Base-by-base conservation (phyloP, 352 stramenopile genomes). In the Pythium angustatum region DNA sequence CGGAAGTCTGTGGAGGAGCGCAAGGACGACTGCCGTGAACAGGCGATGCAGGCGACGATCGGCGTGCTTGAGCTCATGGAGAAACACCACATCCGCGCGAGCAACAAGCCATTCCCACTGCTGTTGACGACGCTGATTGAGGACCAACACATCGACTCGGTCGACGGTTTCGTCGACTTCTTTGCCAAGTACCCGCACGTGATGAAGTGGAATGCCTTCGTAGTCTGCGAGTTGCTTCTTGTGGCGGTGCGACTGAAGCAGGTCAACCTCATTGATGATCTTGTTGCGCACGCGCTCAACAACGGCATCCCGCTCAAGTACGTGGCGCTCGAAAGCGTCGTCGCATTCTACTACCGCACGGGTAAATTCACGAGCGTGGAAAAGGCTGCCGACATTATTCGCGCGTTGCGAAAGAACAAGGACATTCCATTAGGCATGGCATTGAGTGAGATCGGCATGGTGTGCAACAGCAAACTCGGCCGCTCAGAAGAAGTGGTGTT, bases 251-350 rank as follows among this genome's bases (percentile, higher is more conserved):
- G 73, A 14, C 66, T 69, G 41, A 70, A 88, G 50, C 73, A 79
- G 22, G 68, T 73, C 33, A 69, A 78, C 47, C 50, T 93, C 26
- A 80, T 93, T 0, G 80, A 91, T 34, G 69, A 85, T 24, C 58
- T 91, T 2, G 75, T 90, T 41, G 76, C 76, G 3, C 77, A 86
- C 49, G 80, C 84, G 15, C 62, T 93, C 57, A 72, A 88, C 58
- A 80, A 72, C 43, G 69, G 71, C 44, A 89, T 90, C 60, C 69
- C 80, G 5, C 84, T 93, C 63, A 93, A 91, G 61, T 93, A 93
- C 54, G 80, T 79, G 17, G 84, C 84, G 22, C 72, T 93, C 14
- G 84, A 93, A 64, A 75, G 75, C 26, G 76, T 90, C n/a, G 66
- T 90, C 17, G 78, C 83, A 19, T 88, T 79, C 49, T 91, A 89